Percentiles rank a stretch among this genome's conserved stretches.
Conservation (phyloP, 805 yeast genomes). For the Babjeviella inositovora region DNA sequence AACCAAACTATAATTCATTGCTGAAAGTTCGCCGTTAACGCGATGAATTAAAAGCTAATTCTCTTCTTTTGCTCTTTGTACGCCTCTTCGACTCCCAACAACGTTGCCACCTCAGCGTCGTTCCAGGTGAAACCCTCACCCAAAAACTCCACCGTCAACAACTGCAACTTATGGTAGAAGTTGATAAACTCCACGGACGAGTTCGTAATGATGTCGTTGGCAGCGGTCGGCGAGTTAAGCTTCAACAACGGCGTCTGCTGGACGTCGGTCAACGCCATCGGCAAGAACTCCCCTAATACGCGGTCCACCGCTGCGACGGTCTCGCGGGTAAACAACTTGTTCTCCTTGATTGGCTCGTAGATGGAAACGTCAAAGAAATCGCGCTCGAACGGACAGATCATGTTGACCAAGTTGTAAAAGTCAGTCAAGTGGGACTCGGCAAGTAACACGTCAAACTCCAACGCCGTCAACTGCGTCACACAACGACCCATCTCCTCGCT, state of each 20-base stretch:
- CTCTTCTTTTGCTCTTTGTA: constrained; percentile 7
- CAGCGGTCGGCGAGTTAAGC: constrained; percentile 46
- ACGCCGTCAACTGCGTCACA: constrained; percentile 19
- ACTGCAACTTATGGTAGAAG: constrained; percentile 22
- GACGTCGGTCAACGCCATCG: constrained; percentile 42
- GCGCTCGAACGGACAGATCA: constrained; percentile 55
- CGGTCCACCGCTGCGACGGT: constrained; percentile 23
- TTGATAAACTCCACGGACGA: constrained; percentile 33
- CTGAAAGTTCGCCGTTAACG: too few species aligned
- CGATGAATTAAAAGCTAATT: too few species aligned
- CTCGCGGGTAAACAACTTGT: constrained; percentile 31
- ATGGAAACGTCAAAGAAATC: constrained; percentile 42
- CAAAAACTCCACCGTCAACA: constrained; percentile 19
- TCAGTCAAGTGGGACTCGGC: constrained; percentile 37
- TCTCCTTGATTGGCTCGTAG: constrained; percentile 51
- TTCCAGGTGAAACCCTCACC: constrained; percentile 30
- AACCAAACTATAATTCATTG: too few species aligned
- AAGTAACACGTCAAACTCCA: constrained; percentile 31
- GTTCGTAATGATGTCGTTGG: constrained; percentile 32
- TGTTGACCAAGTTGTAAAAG: constrained; percentile 45
- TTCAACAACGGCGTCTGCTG: constrained; percentile 39
- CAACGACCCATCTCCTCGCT: constrained; percentile 15
- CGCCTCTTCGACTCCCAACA: constrained; percentile 48
- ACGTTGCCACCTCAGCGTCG: constrained; percentile 43
- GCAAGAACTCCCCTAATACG: constrained; percentile 33